Evolutionary conservation across 2,329 filamentous ascomycete genomes (phyloP).

Genomic region (Aureobasidium lini): DNA sequence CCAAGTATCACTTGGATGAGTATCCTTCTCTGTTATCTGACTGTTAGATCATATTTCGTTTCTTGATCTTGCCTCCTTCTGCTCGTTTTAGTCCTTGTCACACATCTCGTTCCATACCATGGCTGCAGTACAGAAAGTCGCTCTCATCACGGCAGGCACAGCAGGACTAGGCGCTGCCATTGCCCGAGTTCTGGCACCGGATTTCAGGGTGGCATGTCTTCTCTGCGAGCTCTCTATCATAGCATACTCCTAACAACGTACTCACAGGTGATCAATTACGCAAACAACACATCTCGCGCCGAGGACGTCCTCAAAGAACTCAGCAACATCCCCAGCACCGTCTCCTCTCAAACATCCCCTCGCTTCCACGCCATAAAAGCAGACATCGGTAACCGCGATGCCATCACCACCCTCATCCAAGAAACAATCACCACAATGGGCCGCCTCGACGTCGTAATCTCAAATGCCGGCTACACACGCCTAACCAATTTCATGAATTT

Average conservation of each 20-base stretch:
- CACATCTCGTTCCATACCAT: neutral
- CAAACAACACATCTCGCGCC: conserved; percentile 37
- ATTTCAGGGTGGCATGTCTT: conserved; percentile 36
- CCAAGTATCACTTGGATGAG: too few species aligned
- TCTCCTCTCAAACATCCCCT: conserved; percentile 21
- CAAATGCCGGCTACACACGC: conserved; percentile 33
- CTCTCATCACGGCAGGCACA: conserved; percentile 39
- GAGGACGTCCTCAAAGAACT: conserved; percentile 35
- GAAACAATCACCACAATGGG: conserved; percentile 40
- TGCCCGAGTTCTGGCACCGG: conserved; percentile 38
- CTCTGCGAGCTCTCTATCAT: neutral
- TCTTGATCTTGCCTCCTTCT: neutral
- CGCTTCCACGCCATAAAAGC: conserved; percentile 39
- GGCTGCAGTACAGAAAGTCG: conserved; percentile 17
- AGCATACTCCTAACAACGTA: too few species aligned
- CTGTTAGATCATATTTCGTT: neutral
- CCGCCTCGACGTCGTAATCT: conserved; percentile 40
- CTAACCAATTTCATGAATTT: conserved; percentile 39
- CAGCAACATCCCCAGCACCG: conserved; percentile 22
- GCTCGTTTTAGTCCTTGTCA: neutral
- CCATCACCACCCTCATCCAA: conserved; percentile 36
- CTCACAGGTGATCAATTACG: conserved; percentile 31
- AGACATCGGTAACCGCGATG: conserved; percentile 37
- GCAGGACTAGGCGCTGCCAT: conserved; percentile 43
- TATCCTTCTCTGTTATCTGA: neutral